These are phyloP conservation scores for Patellifolia procumbens DNA, from an alignment of 179 eudicot genomes.

Conservation along the genomic window DNA sequence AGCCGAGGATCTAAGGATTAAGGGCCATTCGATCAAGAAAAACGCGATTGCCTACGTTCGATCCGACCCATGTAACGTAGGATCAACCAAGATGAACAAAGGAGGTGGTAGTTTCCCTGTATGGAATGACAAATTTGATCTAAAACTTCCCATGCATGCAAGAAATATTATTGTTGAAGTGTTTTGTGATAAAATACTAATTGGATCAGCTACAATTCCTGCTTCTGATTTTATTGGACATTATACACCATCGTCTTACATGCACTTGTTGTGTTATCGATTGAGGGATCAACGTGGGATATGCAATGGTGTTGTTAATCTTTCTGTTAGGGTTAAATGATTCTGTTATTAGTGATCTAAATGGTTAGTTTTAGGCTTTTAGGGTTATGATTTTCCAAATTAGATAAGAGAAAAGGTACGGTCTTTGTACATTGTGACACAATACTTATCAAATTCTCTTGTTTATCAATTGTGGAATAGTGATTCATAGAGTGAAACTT, in stretches of 20 bases:
- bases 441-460: too few species aligned
- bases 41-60: slow-evolving; percentile 38
- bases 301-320: slow-evolving; percentile 59
- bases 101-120: slow-evolving; percentile 49
- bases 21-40: slow-evolving; percentile 39
- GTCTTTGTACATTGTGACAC: too few species aligned
- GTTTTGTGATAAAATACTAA: slow-evolving; percentile 1
- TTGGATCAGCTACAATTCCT: slow-evolving; percentile 53
- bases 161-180: slow-evolving; percentile 45
- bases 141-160: slow-evolving; percentile 41
- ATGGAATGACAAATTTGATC: slow-evolving; percentile 52
- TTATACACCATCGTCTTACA: slow-evolving; percentile 30
- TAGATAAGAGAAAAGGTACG: too few species aligned
- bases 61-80: slow-evolving; percentile 23
- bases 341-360: not conserved
- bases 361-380: not conserved
- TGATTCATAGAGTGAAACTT: too few species aligned
- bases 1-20: slow-evolving; percentile 41
- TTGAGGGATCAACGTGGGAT: slow-evolving; percentile 42
- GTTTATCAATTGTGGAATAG: too few species aligned
- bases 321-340: slow-evolving; percentile 48
- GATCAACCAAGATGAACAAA: slow-evolving; percentile 27
- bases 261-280: slow-evolving; percentile 69
- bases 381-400: not conserved
- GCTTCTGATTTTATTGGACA: slow-evolving; percentile 48